Percentiles rank a stretch among this genome's conserved stretches.
Evolutionary conservation across 2,329 filamentous ascomycete genomes (phyloP).

Genomic region (Aspergillus cejpii): DNA sequence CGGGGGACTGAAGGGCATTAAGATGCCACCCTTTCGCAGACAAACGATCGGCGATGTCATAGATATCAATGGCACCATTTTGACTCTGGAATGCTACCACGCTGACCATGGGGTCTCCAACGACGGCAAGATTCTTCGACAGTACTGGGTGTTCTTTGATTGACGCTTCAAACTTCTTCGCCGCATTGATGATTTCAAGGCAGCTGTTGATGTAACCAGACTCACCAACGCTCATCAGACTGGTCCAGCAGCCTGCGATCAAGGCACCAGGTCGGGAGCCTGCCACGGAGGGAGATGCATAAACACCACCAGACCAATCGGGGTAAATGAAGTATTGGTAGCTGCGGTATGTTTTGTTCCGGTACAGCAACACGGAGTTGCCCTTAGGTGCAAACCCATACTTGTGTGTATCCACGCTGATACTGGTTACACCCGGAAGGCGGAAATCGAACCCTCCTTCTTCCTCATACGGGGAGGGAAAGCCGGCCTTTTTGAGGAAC

Average conservation of each 20-base stretch:
- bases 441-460: constrained; percentile 86
- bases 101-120: constrained; percentile 80
- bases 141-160: constrained; percentile 65
- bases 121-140: constrained; percentile 64
- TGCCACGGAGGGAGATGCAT: constrained; percentile 85
- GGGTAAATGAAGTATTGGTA: constrained; percentile 97
- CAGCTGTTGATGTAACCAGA: constrained; percentile 81
- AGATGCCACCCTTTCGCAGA: constrained; percentile 82
- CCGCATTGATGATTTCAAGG: constrained; percentile 75
- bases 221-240: constrained; percentile 81
- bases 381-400: constrained; percentile 98
- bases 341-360: constrained; percentile 65
- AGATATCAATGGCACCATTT: constrained; percentile 68
- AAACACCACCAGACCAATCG: constrained; percentile 93
- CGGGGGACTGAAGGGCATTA: constrained; percentile 84
- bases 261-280: constrained; percentile 87
- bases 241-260: constrained; percentile 94
- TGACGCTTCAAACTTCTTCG: constrained; percentile 72
- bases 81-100: constrained; percentile 83
- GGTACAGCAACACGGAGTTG: constrained; percentile 89
- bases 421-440: constrained; percentile 87
- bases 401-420: constrained; percentile 96
- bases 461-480: constrained; percentile 54
- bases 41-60: constrained; percentile 91
- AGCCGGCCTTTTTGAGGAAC: constrained; percentile 87